phyloP scores from a whole-genome alignment of 2,329 filamentous ascomycete species.

The Leptographium wingfieldii region DNA sequence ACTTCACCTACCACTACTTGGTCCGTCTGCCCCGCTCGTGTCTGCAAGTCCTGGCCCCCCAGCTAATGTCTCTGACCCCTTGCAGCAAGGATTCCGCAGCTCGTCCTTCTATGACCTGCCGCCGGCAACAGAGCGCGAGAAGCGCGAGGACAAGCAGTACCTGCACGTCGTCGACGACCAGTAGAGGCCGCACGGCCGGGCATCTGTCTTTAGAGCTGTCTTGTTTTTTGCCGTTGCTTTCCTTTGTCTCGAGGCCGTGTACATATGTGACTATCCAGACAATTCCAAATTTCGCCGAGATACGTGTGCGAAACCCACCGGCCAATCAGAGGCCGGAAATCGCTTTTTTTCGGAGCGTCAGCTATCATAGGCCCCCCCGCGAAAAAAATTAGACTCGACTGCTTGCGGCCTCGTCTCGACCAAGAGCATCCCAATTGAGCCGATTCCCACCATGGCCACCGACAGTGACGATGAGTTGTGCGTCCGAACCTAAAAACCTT shows the following conservation, averaged over 20 bases:
- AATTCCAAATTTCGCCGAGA: neutral
- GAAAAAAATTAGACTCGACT: neutral
- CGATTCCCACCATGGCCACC: constrained; percentile 10
- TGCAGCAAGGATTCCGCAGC: constrained; percentile 79
- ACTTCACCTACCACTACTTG: constrained; percentile 87
- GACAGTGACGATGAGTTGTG: constrained; percentile 38
- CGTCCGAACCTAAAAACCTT: constrained; percentile 11
- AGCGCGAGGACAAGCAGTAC: constrained; percentile 90
- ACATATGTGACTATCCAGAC: constrained; percentile 3
- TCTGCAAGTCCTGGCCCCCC: too few relatives aligned
- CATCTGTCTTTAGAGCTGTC: neutral
- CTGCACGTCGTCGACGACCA: constrained; percentile 85
- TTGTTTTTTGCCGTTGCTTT: neutral
- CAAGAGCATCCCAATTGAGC: neutral
- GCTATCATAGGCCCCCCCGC: neutral
- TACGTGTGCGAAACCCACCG: neutral
- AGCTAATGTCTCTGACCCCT: neutral
- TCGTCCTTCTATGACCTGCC: constrained; percentile 84
- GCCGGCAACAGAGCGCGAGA: constrained; percentile 88
- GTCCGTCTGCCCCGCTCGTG: constrained; percentile 36
- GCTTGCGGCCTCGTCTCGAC: neutral
- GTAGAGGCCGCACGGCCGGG: constrained; percentile 31
- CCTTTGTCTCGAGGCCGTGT: constrained; percentile 9
- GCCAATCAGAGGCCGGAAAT: neutral
- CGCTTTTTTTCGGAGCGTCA: neutral